Base-by-base conservation (phyloP, 2,329 filamentous ascomycete genomes). In the Penicillium sp. region DNA sequence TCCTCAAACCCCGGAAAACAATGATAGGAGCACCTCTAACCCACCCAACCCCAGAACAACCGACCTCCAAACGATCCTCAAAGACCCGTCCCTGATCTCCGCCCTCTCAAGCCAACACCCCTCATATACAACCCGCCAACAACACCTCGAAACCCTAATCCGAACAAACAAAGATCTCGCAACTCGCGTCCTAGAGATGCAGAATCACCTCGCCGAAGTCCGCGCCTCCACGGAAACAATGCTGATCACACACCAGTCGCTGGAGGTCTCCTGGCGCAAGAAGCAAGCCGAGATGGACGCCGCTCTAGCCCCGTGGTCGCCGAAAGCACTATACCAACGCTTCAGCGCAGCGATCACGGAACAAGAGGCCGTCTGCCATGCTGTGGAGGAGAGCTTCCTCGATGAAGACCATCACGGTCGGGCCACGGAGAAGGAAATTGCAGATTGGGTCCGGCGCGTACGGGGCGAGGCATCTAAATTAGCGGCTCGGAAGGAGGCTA, bases 381-480 rank as follows among this genome's bases (percentile, higher is more conserved):
- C 90, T 1, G 82, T 97, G 56, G 93, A 97, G 77, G 93, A 96
- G 78, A 97, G 93, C 67, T 97, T 97, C 71, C 78, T 97, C 1
- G 91, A 95, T 42, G 83, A 82, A 37, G 76, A 76, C 49, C 74
- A 75, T 58, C 70, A 79, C 76, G 69, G 71, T 64, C 74, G 81
- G 35, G 89, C 89, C 3, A 87, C 84, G 25, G 93, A 96, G 77
- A 85, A 90, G 70, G 94, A 97, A 76, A 86, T 89, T 27, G 80
- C 82, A 2, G 93, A 97, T 59, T 97, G 94, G 86, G 85, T 96
- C 21, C 83, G 88, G 68, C 80, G 89, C 67, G 89, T 96, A 63
- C 83, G 91, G 65, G 92, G 93, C 66, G 90, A 89, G 10, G 90
- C 88, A 71, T 89, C 89, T 66, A 78, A 89, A 57, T 88, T 88